Evolutionary conservation across 1,139 yeast genomes (phyloP), one percentile per base, ranked within the genome.

Genomic region (Suhomyces taliae): DNA sequence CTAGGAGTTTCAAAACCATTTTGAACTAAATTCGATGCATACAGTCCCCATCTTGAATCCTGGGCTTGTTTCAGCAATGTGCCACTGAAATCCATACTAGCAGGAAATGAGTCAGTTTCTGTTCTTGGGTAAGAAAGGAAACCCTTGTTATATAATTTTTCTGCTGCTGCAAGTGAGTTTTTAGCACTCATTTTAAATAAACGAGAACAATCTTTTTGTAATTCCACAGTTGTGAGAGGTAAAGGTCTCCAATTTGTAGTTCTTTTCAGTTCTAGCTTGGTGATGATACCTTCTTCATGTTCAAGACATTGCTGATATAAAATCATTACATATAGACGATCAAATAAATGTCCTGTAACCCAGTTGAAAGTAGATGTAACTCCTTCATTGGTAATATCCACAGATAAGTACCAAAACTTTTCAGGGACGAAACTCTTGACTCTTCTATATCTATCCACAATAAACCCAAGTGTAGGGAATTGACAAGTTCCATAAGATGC

Each of bases 71-170:
- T 81, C 24, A 67, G 69, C 2, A 93, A 76, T 3, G 90, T 66
- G 1, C 69, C 69, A 43, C 70, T 71, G 42, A 93, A 70, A 60
- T 93, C 88, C 85, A 91, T 89, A 2, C 79, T 74, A 0, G 72
- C 65, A 1, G 96, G 97, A 59, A 88, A 95, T 31, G 72, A 79
- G 63, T 95, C 97, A 0, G 99, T 95, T 64, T 95, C 99, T 0
- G 99, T 95, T 72, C 99, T 86, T 3, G 99, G 99, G 61, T 95
- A 95, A 0, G 97, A 90, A 4, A 95, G 73, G 58, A 82, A 89
- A 0, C 99, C 99, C 45, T 79, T 75, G 48, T 87, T 90, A 62
- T 95, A 95, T 27, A 95, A 74, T 53, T 79, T 80, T 66, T 95
- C 99, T 0, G 99, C 98, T 0, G 86, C 81, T 47, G 83, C 90